A percentile compares a stretch with the other conserved stretches of the same genome.
These are phyloP conservation scores for Lachancea dasiensis DNA, from an alignment of 805 yeast species.

Conservation along the genomic window DNA sequence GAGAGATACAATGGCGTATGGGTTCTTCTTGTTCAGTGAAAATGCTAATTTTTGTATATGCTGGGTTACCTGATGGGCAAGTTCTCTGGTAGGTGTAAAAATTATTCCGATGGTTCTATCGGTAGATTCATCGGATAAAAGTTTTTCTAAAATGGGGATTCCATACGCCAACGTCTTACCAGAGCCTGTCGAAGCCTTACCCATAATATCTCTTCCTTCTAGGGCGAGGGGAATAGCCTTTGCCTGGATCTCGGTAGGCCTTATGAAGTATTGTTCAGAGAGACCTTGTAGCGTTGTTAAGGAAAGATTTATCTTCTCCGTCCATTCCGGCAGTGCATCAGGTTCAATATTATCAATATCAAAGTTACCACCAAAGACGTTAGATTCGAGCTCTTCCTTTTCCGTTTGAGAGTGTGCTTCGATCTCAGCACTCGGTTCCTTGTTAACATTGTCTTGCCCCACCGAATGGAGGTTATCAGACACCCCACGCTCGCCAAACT, in stretches of 20 bases:
- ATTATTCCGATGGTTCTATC: constrained; percentile 64
- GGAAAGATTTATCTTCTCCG: constrained; percentile 39
- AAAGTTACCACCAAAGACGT: constrained; percentile 24
- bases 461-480: too few species aligned
- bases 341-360: constrained; percentile 31
- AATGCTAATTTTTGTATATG: constrained; percentile 54
- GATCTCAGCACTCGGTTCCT: too few species aligned
- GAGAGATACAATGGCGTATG: constrained; percentile 62
- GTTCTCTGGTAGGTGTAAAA: constrained; percentile 93
- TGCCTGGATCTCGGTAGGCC: constrained; percentile 83
- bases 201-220: constrained; percentile 75
- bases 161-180: constrained; percentile 97
- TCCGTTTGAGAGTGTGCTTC: constrained; percentile 13
- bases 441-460: too few species aligned
- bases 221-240: constrained; percentile 68
- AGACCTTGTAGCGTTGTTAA: constrained; percentile 59
- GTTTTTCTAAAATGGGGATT: constrained; percentile 76
- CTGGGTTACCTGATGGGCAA: constrained; percentile 87
- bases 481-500: too few species aligned
- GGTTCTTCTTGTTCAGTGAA: constrained; percentile 38
- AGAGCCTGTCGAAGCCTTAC: constrained; percentile 96
- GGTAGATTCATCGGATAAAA: constrained; percentile 24
- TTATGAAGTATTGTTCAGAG: constrained; percentile 46
- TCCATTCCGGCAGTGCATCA: constrained; percentile 59
- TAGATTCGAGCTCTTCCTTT: constrained; percentile 21